Base-by-base conservation (phyloP, 805 yeast genomes). In the Saturnispora galanensis region DNA sequence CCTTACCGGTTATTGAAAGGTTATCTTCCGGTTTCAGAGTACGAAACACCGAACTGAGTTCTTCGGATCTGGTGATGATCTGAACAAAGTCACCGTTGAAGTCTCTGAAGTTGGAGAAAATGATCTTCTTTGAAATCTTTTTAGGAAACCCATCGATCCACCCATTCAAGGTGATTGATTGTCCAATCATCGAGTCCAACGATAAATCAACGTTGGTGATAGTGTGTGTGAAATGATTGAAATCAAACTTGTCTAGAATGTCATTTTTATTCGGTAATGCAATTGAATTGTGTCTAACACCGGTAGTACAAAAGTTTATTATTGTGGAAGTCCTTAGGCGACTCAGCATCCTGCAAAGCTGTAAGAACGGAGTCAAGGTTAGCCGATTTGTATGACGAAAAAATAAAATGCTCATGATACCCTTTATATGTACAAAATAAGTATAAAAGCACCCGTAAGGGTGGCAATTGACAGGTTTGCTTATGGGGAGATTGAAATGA, bases 141-240 rank as follows among this genome's bases (percentile, higher is more conserved):
- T 81, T 71, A 0, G 96, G 93, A 51, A 81, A 79, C 17, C 74
- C 68, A 55, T 86, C 78, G 13, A 90, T 73, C 87, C 96, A 93
- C 0, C 98, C 97, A 50, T 85, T 77, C 7, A 90, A 51, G 0
- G 72, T 68, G 2, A 82, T 73, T 11, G 60, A 52, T 10, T 51
- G 17, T 10, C 48, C 44, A 7, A 56, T 15, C 10, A 50, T 35
- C 3, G 35, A 13, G 2, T 38, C 38, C 13, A 49, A 29, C 3
- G 44, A 21, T 2, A 30, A 10, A 16, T 55, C 45, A 11, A 63
- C 51, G 29, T 50, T 44, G 2, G 44, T 31, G 16, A 63, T 49
- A 2, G 64, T 54, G 42, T 60, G 61, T 1, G 64, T 57, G 39
- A 51, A 55, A 29, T 54, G 56, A 9, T 42, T 42, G 35, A 63